These are phyloP conservation scores for Potentilla sterilis DNA, from an alignment of 306 rosid genomes.

Conservation along the genomic window DNA sequence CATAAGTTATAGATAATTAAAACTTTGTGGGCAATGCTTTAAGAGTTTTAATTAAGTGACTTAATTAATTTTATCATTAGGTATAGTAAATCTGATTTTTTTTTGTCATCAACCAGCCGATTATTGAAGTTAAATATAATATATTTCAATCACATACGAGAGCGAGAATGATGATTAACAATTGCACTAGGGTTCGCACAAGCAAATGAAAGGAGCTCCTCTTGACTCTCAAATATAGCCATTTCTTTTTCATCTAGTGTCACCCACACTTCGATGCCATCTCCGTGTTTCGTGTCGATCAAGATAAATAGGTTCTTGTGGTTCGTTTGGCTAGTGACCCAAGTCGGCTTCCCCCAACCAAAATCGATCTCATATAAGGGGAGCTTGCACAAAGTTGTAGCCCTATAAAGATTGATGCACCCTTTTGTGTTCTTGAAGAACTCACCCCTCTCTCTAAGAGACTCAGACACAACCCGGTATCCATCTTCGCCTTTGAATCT, in stretches of 20 bases:
- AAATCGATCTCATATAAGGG: slow-evolving; percentile 13
- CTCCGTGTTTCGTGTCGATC: neutral
- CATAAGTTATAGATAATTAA: no score
- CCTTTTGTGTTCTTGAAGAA: neutral
- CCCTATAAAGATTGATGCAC: neutral
- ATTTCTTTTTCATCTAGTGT: slow-evolving; percentile 13
- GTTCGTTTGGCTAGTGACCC: neutral
- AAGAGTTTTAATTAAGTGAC: no score
- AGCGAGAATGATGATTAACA: no score
- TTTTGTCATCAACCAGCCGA: no score
- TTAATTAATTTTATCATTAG: no score
- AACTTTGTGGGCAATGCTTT: no score
- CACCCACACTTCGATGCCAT: slow-evolving; percentile 15
- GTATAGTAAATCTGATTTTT: no score
- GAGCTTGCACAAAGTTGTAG: slow-evolving; percentile 18
- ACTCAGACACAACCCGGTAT: neutral
- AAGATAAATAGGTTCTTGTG: neutral
- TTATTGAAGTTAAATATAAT: no score
- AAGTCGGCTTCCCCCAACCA: slow-evolving; percentile 24
- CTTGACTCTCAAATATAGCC: neutral
- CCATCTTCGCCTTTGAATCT: slow-evolving; percentile 14
- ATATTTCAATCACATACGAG: neutral
- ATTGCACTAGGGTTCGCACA: no score
- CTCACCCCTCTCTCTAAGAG: slow-evolving; percentile 4
- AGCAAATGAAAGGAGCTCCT: neutral